Conservation (phyloP, 2,329 filamentous ascomycete species). For the Diaporthe sp. region DNA sequence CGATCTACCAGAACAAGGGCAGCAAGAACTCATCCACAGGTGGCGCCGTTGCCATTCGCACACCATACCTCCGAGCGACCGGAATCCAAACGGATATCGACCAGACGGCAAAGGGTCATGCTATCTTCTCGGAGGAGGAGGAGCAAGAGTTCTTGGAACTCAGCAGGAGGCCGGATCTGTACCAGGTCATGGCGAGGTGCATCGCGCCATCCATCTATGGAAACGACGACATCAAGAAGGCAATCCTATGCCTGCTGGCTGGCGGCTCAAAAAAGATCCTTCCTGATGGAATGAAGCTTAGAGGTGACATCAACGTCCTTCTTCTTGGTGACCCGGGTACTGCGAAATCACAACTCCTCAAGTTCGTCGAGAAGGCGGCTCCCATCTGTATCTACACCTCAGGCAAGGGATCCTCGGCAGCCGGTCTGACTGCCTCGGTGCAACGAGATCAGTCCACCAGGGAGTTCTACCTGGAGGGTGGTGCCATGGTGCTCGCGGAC, state of each 20-base stretch:
- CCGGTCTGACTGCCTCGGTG: conserved; percentile 96
- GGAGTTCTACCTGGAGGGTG: conserved; percentile 98
- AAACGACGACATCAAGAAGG: conserved; percentile 96
- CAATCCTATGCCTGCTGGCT: conserved; percentile 92
- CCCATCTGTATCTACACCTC: conserved; percentile 99
- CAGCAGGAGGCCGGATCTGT: conserved; percentile 92
- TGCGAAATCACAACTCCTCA: conserved; percentile 95
- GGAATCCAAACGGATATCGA: conserved; percentile 93
- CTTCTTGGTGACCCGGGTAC: conserved; percentile 98
- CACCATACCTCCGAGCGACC: conserved; percentile 92
- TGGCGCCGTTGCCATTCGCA: conserved; percentile 92
- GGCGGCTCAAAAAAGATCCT: conserved; percentile 98
- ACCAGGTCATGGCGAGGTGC: conserved; percentile 88
- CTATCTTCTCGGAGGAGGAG: conserved; percentile 91
- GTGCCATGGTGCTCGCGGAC: conserved; percentile 98
- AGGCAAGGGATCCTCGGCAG: conserved; percentile 96
- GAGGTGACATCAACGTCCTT: conserved; percentile 98
- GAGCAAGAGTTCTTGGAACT: conserved; percentile 96
- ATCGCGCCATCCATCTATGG: conserved; percentile 98
- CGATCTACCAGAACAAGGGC: conserved; percentile 95
- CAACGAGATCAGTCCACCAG: conserved; percentile 92
- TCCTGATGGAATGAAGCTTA: conserved; percentile 95
- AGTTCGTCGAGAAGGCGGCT: conserved; percentile 96
- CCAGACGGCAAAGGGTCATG: conserved; percentile 86
- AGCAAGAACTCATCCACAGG: conserved; percentile 76